Conservation (phyloP, 1,284 basidiomycete species). For the Erythrobasidium hasegawianum region DNA sequence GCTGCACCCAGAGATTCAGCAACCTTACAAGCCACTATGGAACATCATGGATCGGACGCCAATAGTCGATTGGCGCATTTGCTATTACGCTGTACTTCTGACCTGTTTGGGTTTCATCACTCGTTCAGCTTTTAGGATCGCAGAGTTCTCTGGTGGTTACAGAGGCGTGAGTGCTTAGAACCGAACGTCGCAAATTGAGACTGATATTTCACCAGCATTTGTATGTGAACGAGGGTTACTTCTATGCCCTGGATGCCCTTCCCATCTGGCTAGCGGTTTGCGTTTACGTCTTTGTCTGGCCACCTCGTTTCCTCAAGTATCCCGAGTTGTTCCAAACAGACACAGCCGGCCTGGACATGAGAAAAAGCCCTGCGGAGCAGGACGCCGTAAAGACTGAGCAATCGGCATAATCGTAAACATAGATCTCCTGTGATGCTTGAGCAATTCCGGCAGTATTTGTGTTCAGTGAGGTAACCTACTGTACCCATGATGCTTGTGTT, state of each 20-base stretch:
- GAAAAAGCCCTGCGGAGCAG: no score
- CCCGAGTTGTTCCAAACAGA: conserved; percentile 15
- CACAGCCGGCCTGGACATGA: neutral
- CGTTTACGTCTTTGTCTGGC: conserved; percentile 25
- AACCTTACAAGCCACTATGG: neutral
- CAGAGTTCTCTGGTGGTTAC: conserved; percentile 26
- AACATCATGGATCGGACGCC: conserved; percentile 3
- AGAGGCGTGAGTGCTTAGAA: neutral
- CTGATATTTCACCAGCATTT: conserved; percentile 4
- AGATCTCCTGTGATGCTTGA: no score
- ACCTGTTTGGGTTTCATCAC: conserved; percentile 21
- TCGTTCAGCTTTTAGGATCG: conserved; percentile 16
- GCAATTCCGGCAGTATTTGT: no score
- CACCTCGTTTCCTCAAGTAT: conserved; percentile 22
- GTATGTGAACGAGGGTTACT: conserved; percentile 21
- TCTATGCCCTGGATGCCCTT: conserved; percentile 25
- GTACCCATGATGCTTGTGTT: no score
- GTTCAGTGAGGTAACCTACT: no score
- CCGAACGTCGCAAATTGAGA: neutral
- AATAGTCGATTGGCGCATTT: conserved; percentile 16
- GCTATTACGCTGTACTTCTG: conserved; percentile 8
- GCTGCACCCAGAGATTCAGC: neutral
- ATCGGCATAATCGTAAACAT: no score
- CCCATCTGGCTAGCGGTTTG: conserved; percentile 6
- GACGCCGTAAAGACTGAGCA: no score